These are phyloP conservation scores for Neonectria coccinea DNA, from an alignment of 2,329 filamentous ascomycete genomes.

Conservation along the genomic window DNA sequence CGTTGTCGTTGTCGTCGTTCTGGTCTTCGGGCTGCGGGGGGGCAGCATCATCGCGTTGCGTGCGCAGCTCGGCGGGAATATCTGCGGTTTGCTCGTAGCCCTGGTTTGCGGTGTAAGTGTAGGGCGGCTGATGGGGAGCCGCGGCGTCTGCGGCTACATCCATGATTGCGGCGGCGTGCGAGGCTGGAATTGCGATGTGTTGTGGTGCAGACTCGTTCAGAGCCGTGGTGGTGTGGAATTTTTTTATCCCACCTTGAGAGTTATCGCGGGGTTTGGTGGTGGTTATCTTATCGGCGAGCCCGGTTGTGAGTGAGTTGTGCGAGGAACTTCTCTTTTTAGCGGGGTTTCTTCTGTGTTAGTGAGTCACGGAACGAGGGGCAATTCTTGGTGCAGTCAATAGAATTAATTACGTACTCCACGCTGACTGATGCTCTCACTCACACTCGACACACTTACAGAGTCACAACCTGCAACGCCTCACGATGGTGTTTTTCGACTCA, in stretches of 20 bases:
- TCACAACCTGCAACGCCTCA: not conserved
- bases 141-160: slow-evolving; percentile 45
- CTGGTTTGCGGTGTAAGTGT: slow-evolving; percentile 57
- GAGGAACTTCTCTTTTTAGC: slow-evolving; percentile 13
- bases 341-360: slow-evolving; percentile 12
- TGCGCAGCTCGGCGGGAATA: slow-evolving; percentile 49
- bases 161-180: slow-evolving; percentile 32
- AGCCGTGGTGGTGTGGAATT: slow-evolving; percentile 12
- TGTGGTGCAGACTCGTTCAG: not conserved
- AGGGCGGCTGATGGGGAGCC: slow-evolving; percentile 59
- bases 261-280: slow-evolving; percentile 29
- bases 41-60: slow-evolving; percentile 37
- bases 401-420: not conserved
- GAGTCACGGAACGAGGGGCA: slow-evolving; percentile 17
- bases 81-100: slow-evolving; percentile 57
- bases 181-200: not conserved
- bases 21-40: slow-evolving; percentile 37
- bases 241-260: slow-evolving; percentile 26
- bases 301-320: slow-evolving; percentile 7
- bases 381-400: not conserved
- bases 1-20: slow-evolving; percentile 41
- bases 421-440: not conserved
- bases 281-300: slow-evolving; percentile 32
- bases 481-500: not conserved
- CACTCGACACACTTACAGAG: not conserved